phyloP scores from a whole-genome alignment of 352 stramenopile genomes.

The Elongisporangium undulatum region DNA sequence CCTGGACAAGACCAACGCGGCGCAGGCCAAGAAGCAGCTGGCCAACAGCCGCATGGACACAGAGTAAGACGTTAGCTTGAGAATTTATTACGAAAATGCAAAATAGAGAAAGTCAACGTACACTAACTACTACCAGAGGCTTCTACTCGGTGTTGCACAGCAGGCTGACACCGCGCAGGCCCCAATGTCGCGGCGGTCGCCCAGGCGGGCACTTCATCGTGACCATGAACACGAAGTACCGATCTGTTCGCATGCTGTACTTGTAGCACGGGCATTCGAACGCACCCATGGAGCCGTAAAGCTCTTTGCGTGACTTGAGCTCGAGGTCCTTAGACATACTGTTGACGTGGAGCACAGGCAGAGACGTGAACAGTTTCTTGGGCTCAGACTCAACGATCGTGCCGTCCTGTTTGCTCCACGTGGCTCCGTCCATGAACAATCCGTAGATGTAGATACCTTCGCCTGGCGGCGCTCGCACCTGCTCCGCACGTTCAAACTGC shows the following conservation, averaged over 20 bases:
- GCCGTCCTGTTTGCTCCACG: conserved; percentile 93
- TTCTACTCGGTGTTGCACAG: conserved; percentile 93
- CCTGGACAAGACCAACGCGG: conserved; percentile 33
- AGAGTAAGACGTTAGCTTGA: conserved; percentile 8
- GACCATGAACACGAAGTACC: conserved; percentile 97
- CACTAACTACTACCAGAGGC: not conserved
- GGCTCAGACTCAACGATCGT: conserved; percentile 95
- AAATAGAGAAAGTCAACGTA: conserved; percentile 2
- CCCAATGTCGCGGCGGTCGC: conserved; percentile 92
- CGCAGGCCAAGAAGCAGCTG: conserved; percentile 15
- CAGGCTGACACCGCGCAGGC: conserved; percentile 89
- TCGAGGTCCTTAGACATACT: conserved; percentile 93
- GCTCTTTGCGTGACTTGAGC: conserved; percentile 89
- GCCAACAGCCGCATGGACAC: conserved; percentile 33
- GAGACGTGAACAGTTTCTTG: conserved; percentile 95
- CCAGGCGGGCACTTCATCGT: conserved; percentile 88
- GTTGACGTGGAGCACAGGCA: conserved; percentile 96
- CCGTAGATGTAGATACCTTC: conserved; percentile 98
- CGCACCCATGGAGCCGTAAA: conserved; percentile 88
- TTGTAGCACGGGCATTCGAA: conserved; percentile 98
- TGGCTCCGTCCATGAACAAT: conserved; percentile 96
- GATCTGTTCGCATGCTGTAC: conserved; percentile 93
- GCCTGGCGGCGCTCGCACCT: conserved; percentile 78
- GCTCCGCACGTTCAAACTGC: conserved; percentile 90
- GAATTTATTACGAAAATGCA: conserved; percentile 4